Evolutionary conservation across 1,284 basidiomycete genomes (phyloP).

Genomic region (Vanrija pseudolonga): DNA sequence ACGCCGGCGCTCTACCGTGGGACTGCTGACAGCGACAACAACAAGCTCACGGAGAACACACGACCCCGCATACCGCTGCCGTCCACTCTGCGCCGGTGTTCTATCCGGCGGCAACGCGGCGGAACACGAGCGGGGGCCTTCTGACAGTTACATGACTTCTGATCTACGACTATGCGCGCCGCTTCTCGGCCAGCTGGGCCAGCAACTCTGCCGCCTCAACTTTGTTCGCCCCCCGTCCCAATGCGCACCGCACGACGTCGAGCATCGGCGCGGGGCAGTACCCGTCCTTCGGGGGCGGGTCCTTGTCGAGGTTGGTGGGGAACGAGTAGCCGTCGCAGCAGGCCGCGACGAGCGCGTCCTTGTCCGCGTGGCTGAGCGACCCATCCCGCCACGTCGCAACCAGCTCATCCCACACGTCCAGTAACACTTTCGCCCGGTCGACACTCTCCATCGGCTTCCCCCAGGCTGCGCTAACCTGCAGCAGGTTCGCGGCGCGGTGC

Average conservation of each 20-base stretch:
- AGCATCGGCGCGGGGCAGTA: slow-evolving; percentile 11
- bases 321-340: slow-evolving; percentile 15
- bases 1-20: too few relatives aligned
- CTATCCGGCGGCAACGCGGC: too few relatives aligned
- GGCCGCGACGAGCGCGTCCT: slow-evolving; percentile 7
- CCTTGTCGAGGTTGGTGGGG: slow-evolving; percentile 19
- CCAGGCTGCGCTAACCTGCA: slow-evolving; percentile 19
- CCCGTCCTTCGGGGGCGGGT: slow-evolving; percentile 13
- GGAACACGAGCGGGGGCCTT: too few relatives aligned
- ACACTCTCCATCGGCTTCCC: slow-evolving; percentile 21
- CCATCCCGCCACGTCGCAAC: too few relatives aligned
- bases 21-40: too few relatives aligned
- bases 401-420: not conserved
- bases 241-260: not conserved
- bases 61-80: too few relatives aligned
- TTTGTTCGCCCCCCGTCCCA: not conserved
- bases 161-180: not conserved
- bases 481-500: slow-evolving; percentile 13
- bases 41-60: too few relatives aligned
- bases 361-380: not conserved
- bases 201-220: not conserved
- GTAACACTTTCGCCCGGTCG: slow-evolving; percentile 6
- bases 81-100: too few relatives aligned
- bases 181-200: slow-evolving; percentile 2
- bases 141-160: too few relatives aligned